phyloP scores from a whole-genome alignment of 495 filamentous ascomycete species.

The Trichocladium uniseriatum region DNA sequence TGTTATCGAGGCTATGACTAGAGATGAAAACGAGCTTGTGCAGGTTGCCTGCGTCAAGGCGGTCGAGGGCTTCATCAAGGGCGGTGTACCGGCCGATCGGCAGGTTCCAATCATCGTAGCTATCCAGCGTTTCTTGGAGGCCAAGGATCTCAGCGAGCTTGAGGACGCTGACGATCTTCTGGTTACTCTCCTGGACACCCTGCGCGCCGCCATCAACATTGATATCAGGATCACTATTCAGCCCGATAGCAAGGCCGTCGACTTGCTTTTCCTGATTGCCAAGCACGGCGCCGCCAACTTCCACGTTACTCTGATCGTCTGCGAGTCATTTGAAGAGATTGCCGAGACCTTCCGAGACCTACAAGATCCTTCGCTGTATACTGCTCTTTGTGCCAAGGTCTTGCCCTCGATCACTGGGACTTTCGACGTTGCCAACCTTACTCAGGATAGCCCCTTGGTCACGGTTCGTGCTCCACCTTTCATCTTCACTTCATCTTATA shows the following conservation, averaged over 20 bases:
- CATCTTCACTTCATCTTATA: background rate
- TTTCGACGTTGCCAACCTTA: conserved; percentile 78
- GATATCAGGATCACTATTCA: conserved; percentile 64
- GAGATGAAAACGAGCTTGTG: conserved; percentile 74
- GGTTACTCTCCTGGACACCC: conserved; percentile 79
- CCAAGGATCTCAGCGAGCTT: conserved; percentile 70
- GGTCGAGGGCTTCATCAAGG: conserved; percentile 68
- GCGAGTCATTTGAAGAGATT: conserved; percentile 85
- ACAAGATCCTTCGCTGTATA: conserved; percentile 55
- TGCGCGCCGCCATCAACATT: conserved; percentile 72
- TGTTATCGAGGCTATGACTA: conserved; percentile 62
- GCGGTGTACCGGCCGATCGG: conserved; percentile 43
- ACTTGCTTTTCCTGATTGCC: conserved; percentile 81
- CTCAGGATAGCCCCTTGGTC: conserved; percentile 71
- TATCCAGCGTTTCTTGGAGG: conserved; percentile 65
- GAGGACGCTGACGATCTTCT: conserved; percentile 84
- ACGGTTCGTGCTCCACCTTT: conserved; percentile 41
- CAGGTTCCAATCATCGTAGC: conserved; percentile 67
- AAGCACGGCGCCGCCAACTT: conserved; percentile 81
- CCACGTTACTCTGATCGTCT: conserved; percentile 72
- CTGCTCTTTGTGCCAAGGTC: conserved; percentile 75
- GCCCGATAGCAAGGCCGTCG: conserved; percentile 55
- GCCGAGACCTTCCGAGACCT: conserved; percentile 46
- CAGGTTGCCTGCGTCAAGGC: conserved; percentile 86
- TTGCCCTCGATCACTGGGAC: conserved; percentile 78